Base-by-base conservation (phyloP, 768 basidiomycete genomes). In the Trametes cubensis region DNA sequence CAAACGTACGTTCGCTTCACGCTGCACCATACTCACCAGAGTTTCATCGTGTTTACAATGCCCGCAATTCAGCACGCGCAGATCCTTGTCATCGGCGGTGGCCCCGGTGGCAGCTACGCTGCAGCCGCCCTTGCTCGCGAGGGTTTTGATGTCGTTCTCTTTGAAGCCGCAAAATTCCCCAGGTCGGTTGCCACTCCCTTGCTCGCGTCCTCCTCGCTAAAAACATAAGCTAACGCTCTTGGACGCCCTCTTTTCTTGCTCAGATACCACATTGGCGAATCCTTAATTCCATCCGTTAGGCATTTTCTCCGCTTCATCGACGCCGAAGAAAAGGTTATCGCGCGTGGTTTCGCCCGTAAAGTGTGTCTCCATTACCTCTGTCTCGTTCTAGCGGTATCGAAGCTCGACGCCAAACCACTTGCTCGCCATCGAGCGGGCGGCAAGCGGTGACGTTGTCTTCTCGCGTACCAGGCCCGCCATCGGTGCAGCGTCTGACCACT, bases 21-120 rank as follows among this genome's bases (percentile, higher is more conserved):
- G 10, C 11, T 13, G 26, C 42, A 44, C 17, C 42, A 6, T 17
- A 17, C 42, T 18, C 4, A 10, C 42, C 4, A 44, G 2, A 21
- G 15, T 44, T 17, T 4, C 42, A 44, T 10, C 42, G n/a, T 44
- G n/a, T 30, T 17, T 11, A 21, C 23, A 23, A 47, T 49, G 17
- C 25, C 21, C 13, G 11, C 34, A 34, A 44, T 30, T 10, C 53
- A 71, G 74, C 68, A 69, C 47, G 60, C 74, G 15, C 73, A 75
- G 48, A 61, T 84, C 57, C 79, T 83, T 42, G 80, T 87, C 34
- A 72, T 87, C 14, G 85, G 85, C 10, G 85, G 86, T 51, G 86
- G 85, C 17, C 86, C 86, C 0, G 81, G 78, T 7, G 86, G 86
- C 28, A 79, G 78, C 63, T 86, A 81, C 61, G 73, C 83, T n/a